Percentiles rank a stretch among this genome's conserved stretches.
phyloP scores from a whole-genome alignment of 2,329 filamentous ascomycete genomes.

The Iodosphaeria phyllophila region DNA sequence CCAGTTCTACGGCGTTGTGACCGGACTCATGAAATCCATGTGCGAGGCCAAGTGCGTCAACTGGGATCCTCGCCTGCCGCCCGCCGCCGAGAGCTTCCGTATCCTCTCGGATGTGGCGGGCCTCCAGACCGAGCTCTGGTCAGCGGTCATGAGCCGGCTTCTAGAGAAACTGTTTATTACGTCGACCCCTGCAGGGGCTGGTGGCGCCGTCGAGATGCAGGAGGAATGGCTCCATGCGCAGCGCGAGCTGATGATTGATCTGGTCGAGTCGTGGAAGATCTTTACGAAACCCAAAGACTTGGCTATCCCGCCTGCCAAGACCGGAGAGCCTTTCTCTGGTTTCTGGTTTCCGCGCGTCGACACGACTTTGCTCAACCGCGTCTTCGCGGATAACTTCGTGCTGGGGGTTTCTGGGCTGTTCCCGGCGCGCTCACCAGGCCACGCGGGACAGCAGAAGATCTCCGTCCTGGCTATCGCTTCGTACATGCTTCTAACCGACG shows the following conservation, averaged over 20 bases:
- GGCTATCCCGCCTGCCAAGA: constrained; percentile 2
- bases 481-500: constrained; percentile 18
- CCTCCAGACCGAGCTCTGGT: constrained; percentile 16
- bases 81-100: constrained; percentile 18
- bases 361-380: constrained; percentile 5
- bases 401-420: constrained; percentile 16
- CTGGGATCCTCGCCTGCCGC: constrained; percentile 13
- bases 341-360: constrained; percentile 12
- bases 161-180: constrained; percentile 14
- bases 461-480: constrained; percentile 20
- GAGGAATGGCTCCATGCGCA: constrained; percentile 12
- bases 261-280: constrained; percentile 21
- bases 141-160: constrained; percentile 14
- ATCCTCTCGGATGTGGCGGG: constrained; percentile 16
- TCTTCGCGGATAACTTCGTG: constrained; percentile 9
- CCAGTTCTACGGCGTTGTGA: constrained; percentile 12
- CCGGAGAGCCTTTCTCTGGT: constrained; percentile 7
- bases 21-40: constrained; percentile 14
- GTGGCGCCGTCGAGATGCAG: constrained; percentile 9
- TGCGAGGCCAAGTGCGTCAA: constrained; percentile 11
- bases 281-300: constrained; percentile 14
- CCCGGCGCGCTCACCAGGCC: constrained; percentile 13
- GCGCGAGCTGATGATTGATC: constrained; percentile 17
- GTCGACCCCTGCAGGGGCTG: constrained; percentile 8
- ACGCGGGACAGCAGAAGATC: constrained; percentile 10